These are phyloP conservation scores for Moniliella sp. DNA, from an alignment of 1,284 basidiomycete species.

Conservation along the genomic window DNA sequence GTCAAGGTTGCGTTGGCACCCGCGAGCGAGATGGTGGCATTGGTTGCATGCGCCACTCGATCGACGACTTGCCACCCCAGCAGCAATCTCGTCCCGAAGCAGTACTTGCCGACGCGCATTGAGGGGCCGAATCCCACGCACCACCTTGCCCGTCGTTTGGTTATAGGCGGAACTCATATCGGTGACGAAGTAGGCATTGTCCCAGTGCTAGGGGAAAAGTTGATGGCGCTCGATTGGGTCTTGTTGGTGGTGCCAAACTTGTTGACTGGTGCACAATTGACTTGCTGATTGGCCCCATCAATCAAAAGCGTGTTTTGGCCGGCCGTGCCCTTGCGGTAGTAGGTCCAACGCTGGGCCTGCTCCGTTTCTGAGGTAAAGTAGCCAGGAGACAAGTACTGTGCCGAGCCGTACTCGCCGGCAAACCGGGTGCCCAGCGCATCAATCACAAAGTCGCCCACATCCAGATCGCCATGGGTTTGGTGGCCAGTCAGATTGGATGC, in stretches of 20 bases:
- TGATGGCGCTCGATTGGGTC: constrained; percentile 52
- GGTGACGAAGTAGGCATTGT: constrained; percentile 61
- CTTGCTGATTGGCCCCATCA: constrained; percentile 56
- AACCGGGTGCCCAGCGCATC: constrained; percentile 84
- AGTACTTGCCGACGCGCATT: constrained; percentile 78
- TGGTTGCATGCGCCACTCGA: constrained; percentile 94
- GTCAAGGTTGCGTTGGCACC: constrained; percentile 43
- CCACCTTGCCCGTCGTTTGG: constrained; percentile 40
- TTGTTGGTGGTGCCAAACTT: constrained; percentile 45
- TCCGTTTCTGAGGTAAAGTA: constrained; percentile 26
- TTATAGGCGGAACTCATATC: constrained; percentile 67
- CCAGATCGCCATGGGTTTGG: constrained; percentile 80
- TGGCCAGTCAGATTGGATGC: constrained; percentile 49
- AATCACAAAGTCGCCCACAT: constrained; percentile 77
- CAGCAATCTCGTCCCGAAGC: constrained; percentile 35
- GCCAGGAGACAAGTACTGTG: constrained; percentile 47
- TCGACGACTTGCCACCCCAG: constrained; percentile 11
- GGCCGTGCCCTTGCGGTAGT: constrained; percentile 79
- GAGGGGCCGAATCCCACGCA: constrained; percentile 67
- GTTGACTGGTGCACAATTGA: constrained; percentile 46
- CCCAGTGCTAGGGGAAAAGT: constrained; percentile 43
- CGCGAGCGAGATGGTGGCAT: constrained; percentile 42
- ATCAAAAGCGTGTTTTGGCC: constrained; percentile 87
- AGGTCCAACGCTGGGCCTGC: constrained; percentile 17
- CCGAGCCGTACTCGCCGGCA: constrained; percentile 82